Base-by-base conservation (phyloP, 495 filamentous ascomycete species). In the Staphylotrichum tortipilum region DNA sequence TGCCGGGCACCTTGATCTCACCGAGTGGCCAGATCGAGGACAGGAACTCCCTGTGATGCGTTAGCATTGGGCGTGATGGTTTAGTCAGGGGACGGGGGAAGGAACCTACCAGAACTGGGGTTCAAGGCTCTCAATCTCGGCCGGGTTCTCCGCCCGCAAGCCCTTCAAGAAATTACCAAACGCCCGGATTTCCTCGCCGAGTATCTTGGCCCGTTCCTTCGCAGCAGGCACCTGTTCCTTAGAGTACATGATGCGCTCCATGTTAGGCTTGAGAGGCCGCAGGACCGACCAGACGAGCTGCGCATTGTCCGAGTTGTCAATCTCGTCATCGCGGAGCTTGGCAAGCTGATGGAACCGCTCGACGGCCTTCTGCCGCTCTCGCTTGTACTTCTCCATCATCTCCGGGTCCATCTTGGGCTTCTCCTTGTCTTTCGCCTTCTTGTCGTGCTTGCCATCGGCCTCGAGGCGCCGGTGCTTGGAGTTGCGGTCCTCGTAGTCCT, bases 81-180 rank as follows among this genome's bases (percentile, higher is more conserved):
- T 1, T 19, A n/a, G 28, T 8, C 10, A 30, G 31, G 34, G 18
- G n/a, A 7, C 29, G 1, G 2, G 9, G 10, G 26, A 7, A 10
- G 14, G 10, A 9, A 65, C 70, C 51, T 60, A 73, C 71, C 71
- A 74, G 49, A 74, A 65, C 46, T 72, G 65, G 18, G 70, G 68
- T 47, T 73, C 71, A 7, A 74, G 55, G 24, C 62, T 63, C 22
- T 70, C 71, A 23, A 70, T 49, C 26, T 68, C 63, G 52, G 47
- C 44, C 24, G 43, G 42, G 15, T 65, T 69, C 50, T 70, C 57
- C 12, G 63, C 44, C 18, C 47, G 64, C 26, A 75, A 55, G 40
- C 60, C 55, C 43, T 65, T 65, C 10, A 75, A 65, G 48, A 70
- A 73, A 39, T 69, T 64, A 34, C 72, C 72, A 46, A 75, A 73